Conservation (phyloP, 2,329 filamentous ascomycete species). For the Pseudogymnoascus sp. region DNA sequence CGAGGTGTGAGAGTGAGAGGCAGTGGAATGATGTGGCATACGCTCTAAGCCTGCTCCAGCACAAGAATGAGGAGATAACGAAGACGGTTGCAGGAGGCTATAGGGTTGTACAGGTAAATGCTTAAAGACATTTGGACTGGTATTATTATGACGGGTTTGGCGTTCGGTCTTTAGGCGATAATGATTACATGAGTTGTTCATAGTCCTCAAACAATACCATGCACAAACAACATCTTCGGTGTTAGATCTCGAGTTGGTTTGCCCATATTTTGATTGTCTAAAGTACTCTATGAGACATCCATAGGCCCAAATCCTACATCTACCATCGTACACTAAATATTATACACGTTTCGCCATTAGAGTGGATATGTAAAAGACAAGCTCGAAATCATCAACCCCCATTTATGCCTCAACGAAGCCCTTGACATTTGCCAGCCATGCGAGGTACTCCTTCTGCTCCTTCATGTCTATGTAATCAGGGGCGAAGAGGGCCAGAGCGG, state of each 20-base stretch:
- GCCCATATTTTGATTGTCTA: not conserved
- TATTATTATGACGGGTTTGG: not conserved
- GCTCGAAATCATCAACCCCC: not conserved
- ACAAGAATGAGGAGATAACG: slow-evolving; percentile 85
- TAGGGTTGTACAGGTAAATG: slow-evolving; percentile 57
- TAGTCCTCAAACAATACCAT: not conserved
- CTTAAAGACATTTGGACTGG: slow-evolving; percentile 32
- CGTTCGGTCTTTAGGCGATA: not conserved
- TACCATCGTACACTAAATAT: slow-evolving; percentile 6
- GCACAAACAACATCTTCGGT: not conserved
- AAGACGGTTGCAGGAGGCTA: slow-evolving; percentile 71
- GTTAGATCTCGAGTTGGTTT: not conserved
- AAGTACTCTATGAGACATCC: not conserved
- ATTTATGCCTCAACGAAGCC: slow-evolving; percentile 66
- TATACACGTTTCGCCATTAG: slow-evolving; percentile 12
- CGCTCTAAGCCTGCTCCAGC: slow-evolving; percentile 78
- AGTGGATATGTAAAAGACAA: slow-evolving; percentile 10
- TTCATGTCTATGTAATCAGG: slow-evolving; percentile 96
- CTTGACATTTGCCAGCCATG: slow-evolving; percentile 85
- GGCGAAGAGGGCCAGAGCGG: slow-evolving; percentile 78
- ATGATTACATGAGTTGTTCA: slow-evolving; percentile 1
- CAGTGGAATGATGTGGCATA: slow-evolving; percentile 98
- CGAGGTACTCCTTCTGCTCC: slow-evolving; percentile 94
- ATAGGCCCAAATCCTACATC: not conserved
- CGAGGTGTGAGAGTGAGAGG: slow-evolving; percentile 80